Evolutionary conservation across 176 grass and related monocot species (phyloP), one percentile per base, ranked within the genome.

Genomic region (Juncus inflexus): DNA sequence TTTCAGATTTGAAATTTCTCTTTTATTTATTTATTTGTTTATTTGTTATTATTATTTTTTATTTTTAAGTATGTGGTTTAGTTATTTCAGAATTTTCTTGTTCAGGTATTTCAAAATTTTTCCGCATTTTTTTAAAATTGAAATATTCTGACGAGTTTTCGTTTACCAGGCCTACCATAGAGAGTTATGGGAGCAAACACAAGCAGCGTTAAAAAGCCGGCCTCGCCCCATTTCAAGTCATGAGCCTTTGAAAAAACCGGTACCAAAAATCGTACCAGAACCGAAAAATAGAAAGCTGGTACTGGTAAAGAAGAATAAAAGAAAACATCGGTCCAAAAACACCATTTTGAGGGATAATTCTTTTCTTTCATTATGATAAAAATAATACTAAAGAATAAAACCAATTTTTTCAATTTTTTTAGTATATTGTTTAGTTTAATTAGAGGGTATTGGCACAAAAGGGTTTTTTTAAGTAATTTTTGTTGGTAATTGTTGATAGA

Each of bases 121-220:
- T 28, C 19, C 19, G 19, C 2, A 58, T 58, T 37, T 58, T 19
- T 42, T 2, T 28, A 16, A 10, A 56, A 70, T 55, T 42, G 35
- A 1, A 41, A 70, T 19, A 41, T 51, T 28, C 19, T 28, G 19
- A 71, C 55, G 55, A 42, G 8, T 63, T 77, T 13, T 78, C 69
- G n/a, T 42, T 69, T 69, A 66, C 49, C 82, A 96, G 91, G 66
- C 84, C 12, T 96, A 96, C 60, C 91, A 96, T 69, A 87, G 87
- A 76, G 87, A 91, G 6, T 74, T 96, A 63, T 75, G 83, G 72
- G 82, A 88, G 65, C 84, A 91, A 79, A 78, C 79, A 69, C 63
- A 74, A 52, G 75, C 74, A 19, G 55, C 72, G 35, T 68, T 85
- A 16, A 76, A 64, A 60, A 80, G 50, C 45, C 84, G 60, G 2